Conservation (phyloP, 2,329 filamentous ascomycete genomes). For the Aspergillus neoniger region DNA sequence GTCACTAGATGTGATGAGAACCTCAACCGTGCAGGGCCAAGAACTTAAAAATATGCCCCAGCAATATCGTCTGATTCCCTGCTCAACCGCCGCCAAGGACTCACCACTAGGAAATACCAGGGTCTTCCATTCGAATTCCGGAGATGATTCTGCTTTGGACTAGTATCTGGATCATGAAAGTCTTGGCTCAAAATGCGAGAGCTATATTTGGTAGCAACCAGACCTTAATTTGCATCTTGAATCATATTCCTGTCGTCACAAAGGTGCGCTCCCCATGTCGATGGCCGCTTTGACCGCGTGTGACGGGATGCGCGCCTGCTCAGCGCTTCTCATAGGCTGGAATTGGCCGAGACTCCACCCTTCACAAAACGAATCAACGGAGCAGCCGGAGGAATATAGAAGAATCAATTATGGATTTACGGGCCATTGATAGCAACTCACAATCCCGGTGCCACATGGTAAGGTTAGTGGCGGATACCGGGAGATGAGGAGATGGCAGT, state of each 20-base stretch:
- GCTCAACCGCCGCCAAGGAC: constrained; percentile 9
- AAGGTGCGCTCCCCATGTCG: constrained; percentile 5
- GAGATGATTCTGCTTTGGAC: constrained; percentile 19
- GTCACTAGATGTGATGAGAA: constrained; percentile 20
- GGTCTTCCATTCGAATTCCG: constrained; percentile 1
- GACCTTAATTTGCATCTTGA: constrained; percentile 4
- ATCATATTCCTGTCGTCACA: not conserved
- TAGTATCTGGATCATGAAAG: constrained; percentile 12
- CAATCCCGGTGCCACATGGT: constrained; percentile 11
- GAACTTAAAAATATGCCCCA: constrained; percentile 9
- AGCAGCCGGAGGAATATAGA: not conserved
- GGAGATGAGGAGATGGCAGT: not conserved
- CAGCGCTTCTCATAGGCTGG: constrained; percentile 28
- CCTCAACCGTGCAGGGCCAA: constrained; percentile 22
- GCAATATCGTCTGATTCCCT: constrained; percentile 4
- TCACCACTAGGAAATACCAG: not conserved
- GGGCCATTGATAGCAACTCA: constrained; percentile 5
- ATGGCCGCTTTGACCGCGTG: constrained; percentile 16
- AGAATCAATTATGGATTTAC: not conserved
- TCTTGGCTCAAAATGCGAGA: not conserved
- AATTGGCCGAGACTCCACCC: constrained; percentile 19
- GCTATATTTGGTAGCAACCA: constrained; percentile 23
- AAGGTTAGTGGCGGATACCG: not conserved
- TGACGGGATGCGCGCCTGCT: constrained; percentile 36
- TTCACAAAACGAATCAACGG: constrained; percentile 19